Evolutionary conservation across 1,284 basidiomycete genomes (phyloP), one percentile per base, ranked within the genome.

Genomic region (Ustilago lituana): DNA sequence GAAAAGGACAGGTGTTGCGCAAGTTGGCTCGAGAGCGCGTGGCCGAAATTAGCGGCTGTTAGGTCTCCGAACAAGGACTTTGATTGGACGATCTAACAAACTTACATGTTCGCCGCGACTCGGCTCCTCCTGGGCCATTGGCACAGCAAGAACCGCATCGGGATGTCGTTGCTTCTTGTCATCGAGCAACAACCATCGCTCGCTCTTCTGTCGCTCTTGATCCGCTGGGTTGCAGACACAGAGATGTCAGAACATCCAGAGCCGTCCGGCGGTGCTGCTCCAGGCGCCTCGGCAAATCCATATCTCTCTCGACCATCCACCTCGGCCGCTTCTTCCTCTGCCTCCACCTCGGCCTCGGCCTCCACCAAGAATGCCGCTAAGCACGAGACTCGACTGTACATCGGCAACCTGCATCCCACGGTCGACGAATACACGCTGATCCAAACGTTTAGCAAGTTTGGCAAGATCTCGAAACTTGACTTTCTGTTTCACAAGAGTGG

Each of bases 401-500:
- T 98, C 43, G 94, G 94, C 36, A 97, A 97, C 80, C 85, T 98
- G 26, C 88, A 92, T 74, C 87, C 90, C 0, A 87, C 88, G 2
- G 91, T 96, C 31, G 92, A 96, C 84, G 94, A 98, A 89, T 76
- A 78, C 83, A 86, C 91, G 7, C 86, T 98, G 29, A 87, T 97
- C 20, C 91, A 94, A 81, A 84, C 94, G 29, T 97, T 97, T 83
- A 87, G 89, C 38, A 94, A 91, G 83, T 93, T 89, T 78, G 95
- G 95, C 64, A 93, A 91, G 83, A 87, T 98, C 62, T 87, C 91
- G 35, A 93, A 94, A 75, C 87, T 97, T 57, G 95, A 98, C 83
- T 95, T 90, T 82, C 86, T 98, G 74, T 96, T 95, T 80, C 94
- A 98, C 86, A 97, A 95, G 84, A 85, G 89, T 0, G 95, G 95